A percentile compares a stretch with the other conserved stretches of the same genome.
phyloP scores from a whole-genome alignment of 805 yeast genomes.

The Schizosaccharomyces cryophilus region DNA sequence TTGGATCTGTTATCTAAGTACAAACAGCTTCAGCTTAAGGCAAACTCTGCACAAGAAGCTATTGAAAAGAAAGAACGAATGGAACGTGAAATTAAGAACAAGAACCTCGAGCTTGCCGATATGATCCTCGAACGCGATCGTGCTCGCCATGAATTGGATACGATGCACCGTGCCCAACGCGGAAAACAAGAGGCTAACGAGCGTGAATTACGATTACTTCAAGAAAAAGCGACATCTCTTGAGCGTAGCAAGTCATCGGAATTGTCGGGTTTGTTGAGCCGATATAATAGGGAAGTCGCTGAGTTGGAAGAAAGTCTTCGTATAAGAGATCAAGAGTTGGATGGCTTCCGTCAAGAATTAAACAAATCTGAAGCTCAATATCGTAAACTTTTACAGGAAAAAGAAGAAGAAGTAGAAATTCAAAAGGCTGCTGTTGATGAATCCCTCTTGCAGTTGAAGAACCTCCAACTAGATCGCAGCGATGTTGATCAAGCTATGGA shows the following conservation, averaged over 20 bases:
- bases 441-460: constrained; percentile 35
- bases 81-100: constrained; percentile 62
- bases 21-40: constrained; percentile 58
- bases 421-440: constrained; percentile 44
- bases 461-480: constrained; percentile 18
- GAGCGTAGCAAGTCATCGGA: constrained; percentile 43
- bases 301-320: constrained; percentile 20
- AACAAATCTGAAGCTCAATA: constrained; percentile 12
- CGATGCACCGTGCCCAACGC: constrained; percentile 36
- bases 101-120: constrained; percentile 70
- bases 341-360: constrained; percentile 11
- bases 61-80: constrained; percentile 57
- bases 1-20: constrained; percentile 50
- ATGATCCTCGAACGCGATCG: constrained; percentile 73
- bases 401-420: constrained; percentile 58
- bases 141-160: constrained; percentile 60
- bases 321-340: constrained; percentile 14
- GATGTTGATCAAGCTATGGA: constrained; percentile 29
- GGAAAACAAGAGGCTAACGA: constrained; percentile 41
- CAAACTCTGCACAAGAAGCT: constrained; percentile 74
- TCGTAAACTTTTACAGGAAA: constrained; percentile 31
- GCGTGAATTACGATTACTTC: constrained; percentile 36
- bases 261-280: constrained; percentile 30
- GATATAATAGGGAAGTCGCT: constrained; percentile 39
- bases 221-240: constrained; percentile 30